A percentile compares a stretch with the other conserved stretches of the same genome.
Evolutionary conservation across 2,329 filamentous ascomycete genomes (phyloP).

Genomic region (Monascus ruber): DNA sequence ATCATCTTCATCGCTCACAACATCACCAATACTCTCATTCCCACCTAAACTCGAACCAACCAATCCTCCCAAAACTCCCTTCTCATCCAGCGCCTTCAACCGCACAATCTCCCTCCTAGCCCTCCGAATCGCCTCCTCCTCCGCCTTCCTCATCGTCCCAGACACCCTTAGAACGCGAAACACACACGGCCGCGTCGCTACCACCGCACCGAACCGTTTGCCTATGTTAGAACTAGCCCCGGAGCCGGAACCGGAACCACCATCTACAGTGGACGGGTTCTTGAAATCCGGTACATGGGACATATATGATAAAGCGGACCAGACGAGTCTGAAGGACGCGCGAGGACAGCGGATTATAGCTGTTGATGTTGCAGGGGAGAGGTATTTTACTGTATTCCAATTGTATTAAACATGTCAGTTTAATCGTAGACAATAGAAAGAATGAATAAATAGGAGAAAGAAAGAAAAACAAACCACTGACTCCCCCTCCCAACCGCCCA

Average conservation of each 20-base stretch:
- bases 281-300: slow-evolving; percentile 53
- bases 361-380: slow-evolving; percentile 83
- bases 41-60: slow-evolving; percentile 15
- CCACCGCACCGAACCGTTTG: slow-evolving; percentile 9
- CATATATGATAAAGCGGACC: slow-evolving; percentile 79
- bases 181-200: slow-evolving; percentile 47
- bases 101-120: slow-evolving; percentile 61
- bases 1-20: slow-evolving; percentile 29
- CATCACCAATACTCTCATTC: not conserved
- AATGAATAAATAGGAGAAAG: slow-evolving; percentile 1
- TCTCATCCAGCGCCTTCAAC: slow-evolving; percentile 44
- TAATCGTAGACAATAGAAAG: not conserved
- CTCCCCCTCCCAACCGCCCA: slow-evolving; percentile 42
- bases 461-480: slow-evolving; percentile 47
- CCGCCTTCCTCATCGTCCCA: slow-evolving; percentile 83
- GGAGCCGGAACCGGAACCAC: no score
- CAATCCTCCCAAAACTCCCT: slow-evolving; percentile 30
- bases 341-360: slow-evolving; percentile 80
- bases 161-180: slow-evolving; percentile 79
- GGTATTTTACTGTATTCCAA: slow-evolving; percentile 64
- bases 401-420: not conserved
- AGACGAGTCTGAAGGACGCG: slow-evolving; percentile 73
- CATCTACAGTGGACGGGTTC: not conserved
- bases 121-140: slow-evolving; percentile 75
- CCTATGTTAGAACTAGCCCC: slow-evolving; percentile 10